phyloP scores from a whole-genome alignment of 495 filamentous ascomycete species.

The Trichodelitschia bisporula region DNA sequence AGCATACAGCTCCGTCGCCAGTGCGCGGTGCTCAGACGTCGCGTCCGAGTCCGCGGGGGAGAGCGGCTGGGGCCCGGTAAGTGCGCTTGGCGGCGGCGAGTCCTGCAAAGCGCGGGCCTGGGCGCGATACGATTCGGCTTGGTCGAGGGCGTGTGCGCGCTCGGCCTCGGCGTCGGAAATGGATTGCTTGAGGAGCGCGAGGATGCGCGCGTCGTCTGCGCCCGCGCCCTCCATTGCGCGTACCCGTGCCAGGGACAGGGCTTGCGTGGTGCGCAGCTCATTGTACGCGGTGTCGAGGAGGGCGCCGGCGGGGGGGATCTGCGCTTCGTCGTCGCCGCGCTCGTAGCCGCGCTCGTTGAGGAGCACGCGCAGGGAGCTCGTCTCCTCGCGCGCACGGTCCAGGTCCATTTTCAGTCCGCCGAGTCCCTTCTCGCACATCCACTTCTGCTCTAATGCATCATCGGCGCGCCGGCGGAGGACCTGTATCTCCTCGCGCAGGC shows the following conservation, averaged over 20 bases:
- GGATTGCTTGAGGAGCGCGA: conserved; percentile 35
- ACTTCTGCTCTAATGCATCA: conserved; percentile 90
- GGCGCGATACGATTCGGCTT: conserved; percentile 30
- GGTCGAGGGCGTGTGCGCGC: conserved; percentile 37
- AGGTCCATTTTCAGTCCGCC: conserved; percentile 90
- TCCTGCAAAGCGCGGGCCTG: conserved; percentile 35
- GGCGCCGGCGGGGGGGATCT: conserved; percentile 26
- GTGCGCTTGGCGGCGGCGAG: too few species aligned
- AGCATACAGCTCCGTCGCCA: conserved; percentile 38
- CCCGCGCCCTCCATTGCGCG: conserved; percentile 24
- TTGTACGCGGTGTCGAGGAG: conserved; percentile 58
- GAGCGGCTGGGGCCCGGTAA: too few species aligned
- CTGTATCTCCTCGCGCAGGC: conserved; percentile 62
- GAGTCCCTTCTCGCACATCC: conserved; percentile 83
- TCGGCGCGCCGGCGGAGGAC: conserved; percentile 69
- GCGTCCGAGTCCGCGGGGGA: conserved; percentile 42
- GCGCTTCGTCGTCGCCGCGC: conserved; percentile 22
- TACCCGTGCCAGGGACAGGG: conserved; percentile 27
- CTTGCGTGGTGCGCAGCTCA: conserved; percentile 43
- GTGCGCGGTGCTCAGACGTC: conserved; percentile 31
- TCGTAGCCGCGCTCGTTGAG: conserved; percentile 74
- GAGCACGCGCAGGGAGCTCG: conserved; percentile 47
- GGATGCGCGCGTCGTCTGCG: conserved; percentile 28
- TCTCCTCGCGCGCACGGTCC: conserved; percentile 86
- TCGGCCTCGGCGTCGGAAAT: conserved; percentile 45